phyloP scores from a whole-genome alignment of 1,284 basidiomycete genomes.

The Apiotrichum domesticum region DNA sequence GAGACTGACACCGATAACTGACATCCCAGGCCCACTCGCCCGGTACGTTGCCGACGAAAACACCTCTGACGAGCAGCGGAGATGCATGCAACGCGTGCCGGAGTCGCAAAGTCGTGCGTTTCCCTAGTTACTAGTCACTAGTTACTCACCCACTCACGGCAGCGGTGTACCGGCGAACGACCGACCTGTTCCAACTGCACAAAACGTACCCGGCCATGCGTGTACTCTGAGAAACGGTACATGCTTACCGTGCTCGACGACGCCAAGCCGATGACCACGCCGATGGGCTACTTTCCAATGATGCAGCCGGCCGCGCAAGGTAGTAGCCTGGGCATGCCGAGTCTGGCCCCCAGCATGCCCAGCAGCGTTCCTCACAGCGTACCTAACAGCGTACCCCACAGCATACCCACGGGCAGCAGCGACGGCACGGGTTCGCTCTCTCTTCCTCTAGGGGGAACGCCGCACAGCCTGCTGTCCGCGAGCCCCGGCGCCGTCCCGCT shows the following conservation, averaged over 20 bases:
- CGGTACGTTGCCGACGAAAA: neutral
- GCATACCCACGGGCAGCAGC: neutral
- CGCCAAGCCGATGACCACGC: no score
- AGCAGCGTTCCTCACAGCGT: neutral
- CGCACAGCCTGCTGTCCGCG: neutral
- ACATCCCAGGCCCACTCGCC: conserved; percentile 1
- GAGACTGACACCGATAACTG: neutral
- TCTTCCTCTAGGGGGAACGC: neutral
- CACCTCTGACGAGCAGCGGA: neutral
- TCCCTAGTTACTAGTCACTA: no score
- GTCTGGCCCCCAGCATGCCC: no score
- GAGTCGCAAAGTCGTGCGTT: conserved; percentile 1
- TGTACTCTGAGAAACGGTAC: conserved; percentile 11
- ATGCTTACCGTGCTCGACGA: neutral
- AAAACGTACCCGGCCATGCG: conserved; percentile 10
- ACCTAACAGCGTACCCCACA: neutral
- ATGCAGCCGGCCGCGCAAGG: no score
- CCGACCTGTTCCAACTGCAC: conserved; percentile 16
- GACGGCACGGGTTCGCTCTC: no score
- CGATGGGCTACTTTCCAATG: no score
- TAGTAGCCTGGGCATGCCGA: no score
- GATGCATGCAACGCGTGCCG: conserved; percentile 3
- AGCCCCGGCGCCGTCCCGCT: neutral
- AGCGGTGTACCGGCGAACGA: conserved; percentile 19
- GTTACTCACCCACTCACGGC: neutral